Evolutionary conservation across 345 rosid species (phyloP), one percentile per base, ranked within the genome.

Genomic region (Eutrema heterophyllum): DNA sequence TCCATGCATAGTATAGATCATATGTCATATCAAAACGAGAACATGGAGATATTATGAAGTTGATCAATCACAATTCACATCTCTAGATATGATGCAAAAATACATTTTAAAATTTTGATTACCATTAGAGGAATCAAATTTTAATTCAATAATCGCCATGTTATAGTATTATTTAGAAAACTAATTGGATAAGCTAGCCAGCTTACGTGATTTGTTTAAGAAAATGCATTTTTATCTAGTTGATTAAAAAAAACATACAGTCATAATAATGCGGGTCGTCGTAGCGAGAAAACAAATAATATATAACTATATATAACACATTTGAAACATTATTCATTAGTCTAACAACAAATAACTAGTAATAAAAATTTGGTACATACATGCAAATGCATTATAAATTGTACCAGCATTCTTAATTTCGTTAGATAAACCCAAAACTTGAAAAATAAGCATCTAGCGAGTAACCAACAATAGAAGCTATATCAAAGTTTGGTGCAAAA

Each of bases 331-430:
- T 29, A 68, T 41, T 8, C n/a, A 27, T 29, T 39, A 40, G 24
- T 57, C 35, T 43, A 56, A 21, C 43, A 57, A 16, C n/a, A 56
- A 6, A 56, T 32, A 44, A 64, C 7, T 66, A 45, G 18, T 21
- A 53, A 41, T 56, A 55, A 38, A 73, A 65, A 46, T 56, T 65
- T 65, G 66, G 66, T 55, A 48, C 30, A 39, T 56, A 45, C 41
- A 45, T 36, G 43, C 33, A 50, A 36, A 46, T 26, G 35, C n/a
- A 45, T 44, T 55, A 55, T 44, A 35, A 15, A 50, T 36, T 27
- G 40, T 26, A 26, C 18, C 8, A 36, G 26, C 51, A 43, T 56
- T 55, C 64, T 44, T 11, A 46, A 50, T 55, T 35, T 46, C 24
- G 21, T 13, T 60, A 16, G 68, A 39, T 38, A 12, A 71, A 32